Conservation (phyloP, 1,284 basidiomycete species). For the Tilletia horrida region DNA sequence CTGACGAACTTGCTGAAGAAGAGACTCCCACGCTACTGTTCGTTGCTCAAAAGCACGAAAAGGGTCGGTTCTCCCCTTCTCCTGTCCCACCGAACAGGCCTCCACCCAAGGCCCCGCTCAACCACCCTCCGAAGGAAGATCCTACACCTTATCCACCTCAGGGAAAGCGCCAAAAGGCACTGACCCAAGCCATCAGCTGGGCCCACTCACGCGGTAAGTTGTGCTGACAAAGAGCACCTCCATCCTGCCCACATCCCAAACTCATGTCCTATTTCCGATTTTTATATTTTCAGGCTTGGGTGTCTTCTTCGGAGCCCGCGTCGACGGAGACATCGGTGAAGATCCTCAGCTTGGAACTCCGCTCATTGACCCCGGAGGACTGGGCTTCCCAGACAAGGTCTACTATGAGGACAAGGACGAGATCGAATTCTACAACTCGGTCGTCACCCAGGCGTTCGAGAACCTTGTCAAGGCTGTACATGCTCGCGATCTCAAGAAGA, state of each 20-base stretch:
- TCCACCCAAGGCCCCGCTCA: constrained; percentile 36
- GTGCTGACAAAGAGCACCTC: constrained; percentile 19
- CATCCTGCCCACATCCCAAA: too few relatives aligned
- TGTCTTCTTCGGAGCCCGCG: constrained; percentile 71
- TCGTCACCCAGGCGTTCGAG: constrained; percentile 67
- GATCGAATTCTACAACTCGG: constrained; percentile 68
- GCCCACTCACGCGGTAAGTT: constrained; percentile 63
- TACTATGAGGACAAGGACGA: constrained; percentile 81
- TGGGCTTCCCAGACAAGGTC: constrained; percentile 89
- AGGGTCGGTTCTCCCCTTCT: constrained; percentile 24
- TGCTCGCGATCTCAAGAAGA: constrained; percentile 59
- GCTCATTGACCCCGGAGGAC: constrained; percentile 76
- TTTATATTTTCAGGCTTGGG: too few relatives aligned
- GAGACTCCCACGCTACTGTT: constrained; percentile 58
- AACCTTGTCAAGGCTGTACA: constrained; percentile 54
- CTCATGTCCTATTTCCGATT: too few relatives aligned
- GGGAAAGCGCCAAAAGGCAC: constrained; percentile 58
- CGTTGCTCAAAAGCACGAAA: constrained; percentile 63
- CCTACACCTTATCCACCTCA: constrained; percentile 36
- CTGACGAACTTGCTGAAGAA: constrained; percentile 47
- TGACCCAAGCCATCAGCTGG: constrained; percentile 76
- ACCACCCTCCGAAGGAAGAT: constrained; percentile 35
- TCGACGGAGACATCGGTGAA: constrained; percentile 85
- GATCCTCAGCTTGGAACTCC: constrained; percentile 82
- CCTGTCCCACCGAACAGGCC: constrained; percentile 39